phyloP scores from a whole-genome alignment of 225 moss, liverwort and hornwort species.

The Polytrichum commune region DNA sequence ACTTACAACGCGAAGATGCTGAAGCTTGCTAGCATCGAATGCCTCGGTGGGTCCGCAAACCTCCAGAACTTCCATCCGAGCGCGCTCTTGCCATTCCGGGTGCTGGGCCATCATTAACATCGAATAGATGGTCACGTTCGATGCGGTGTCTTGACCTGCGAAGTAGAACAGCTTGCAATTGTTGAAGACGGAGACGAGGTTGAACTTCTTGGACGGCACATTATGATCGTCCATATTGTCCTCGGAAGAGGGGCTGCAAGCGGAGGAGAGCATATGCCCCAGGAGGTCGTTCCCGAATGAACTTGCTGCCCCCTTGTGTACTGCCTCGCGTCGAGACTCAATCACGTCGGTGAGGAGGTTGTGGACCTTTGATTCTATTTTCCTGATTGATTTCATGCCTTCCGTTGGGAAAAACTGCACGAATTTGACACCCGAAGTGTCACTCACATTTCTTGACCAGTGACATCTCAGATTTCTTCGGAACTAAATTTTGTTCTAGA shows the following conservation, averaged over 20 bases:
- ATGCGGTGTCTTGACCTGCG: conserved; percentile 11
- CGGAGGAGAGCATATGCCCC: neutral
- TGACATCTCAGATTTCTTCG: no score
- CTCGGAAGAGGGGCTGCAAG: neutral
- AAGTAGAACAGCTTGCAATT: conserved; percentile 13
- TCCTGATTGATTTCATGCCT: neutral
- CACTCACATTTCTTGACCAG: neutral
- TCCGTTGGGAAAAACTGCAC: conserved; percentile 3
- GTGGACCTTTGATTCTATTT: neutral
- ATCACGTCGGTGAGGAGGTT: neutral
- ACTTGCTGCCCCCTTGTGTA: neutral
- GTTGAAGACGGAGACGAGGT: neutral
- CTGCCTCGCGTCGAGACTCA: neutral
- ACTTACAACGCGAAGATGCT: conserved; percentile 4
- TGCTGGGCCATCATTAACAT: conserved; percentile 7
- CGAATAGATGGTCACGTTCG: neutral
- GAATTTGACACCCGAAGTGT: neutral
- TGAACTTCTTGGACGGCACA: neutral
- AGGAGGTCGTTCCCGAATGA: conserved; percentile 1
- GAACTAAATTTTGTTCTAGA: neutral
- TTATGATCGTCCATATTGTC: no score
- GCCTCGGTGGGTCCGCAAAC: neutral
- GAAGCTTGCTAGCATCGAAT: conserved; percentile 1
- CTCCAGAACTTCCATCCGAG: conserved; percentile 4
- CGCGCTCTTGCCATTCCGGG: conserved; percentile 14